Percentiles rank a stretch among this genome's conserved stretches.
phyloP scores from a whole-genome alignment of 306 rosid genomes.

The Begonia fuchsioides region DNA sequence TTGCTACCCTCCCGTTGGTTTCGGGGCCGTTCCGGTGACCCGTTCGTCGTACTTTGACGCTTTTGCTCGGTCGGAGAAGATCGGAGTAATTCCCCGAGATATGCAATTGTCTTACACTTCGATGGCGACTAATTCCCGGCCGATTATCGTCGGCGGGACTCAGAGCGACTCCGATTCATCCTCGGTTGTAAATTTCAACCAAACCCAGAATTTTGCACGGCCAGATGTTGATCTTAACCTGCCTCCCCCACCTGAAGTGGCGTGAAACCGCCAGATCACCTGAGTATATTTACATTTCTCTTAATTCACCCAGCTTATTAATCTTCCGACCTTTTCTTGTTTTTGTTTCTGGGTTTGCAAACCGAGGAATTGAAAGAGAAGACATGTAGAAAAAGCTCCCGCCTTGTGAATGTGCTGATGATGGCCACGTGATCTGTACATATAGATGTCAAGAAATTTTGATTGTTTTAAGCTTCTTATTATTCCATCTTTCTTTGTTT shows the following conservation, averaged over 20 bases:
- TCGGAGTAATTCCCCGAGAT: constrained; percentile 16
- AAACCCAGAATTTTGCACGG: constrained; percentile 10
- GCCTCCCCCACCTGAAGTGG: constrained; percentile 50
- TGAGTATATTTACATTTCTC: neutral
- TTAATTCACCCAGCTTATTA: neutral
- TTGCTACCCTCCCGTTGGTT: constrained; percentile 8
- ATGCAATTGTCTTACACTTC: constrained; percentile 21
- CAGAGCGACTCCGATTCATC: constrained; percentile 45
- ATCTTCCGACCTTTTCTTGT: neutral
- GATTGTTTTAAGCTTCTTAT: too few relatives aligned
- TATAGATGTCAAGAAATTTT: neutral
- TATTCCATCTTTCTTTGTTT: too few relatives aligned
- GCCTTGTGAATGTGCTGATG: neutral
- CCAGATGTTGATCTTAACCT: constrained; percentile 63
- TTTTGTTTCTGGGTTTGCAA: neutral
- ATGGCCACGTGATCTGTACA: neutral
- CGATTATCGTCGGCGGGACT: constrained; percentile 1
- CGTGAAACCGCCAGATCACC: constrained; percentile 12
- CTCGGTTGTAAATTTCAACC: constrained; percentile 32
- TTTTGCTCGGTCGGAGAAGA: constrained; percentile 25
- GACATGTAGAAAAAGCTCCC: too few relatives aligned
- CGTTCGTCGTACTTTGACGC: constrained; percentile 43
- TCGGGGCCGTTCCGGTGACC: constrained; percentile 13
- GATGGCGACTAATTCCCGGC: constrained; percentile 4
- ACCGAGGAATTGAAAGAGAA: too few relatives aligned